A percentile compares a stretch with the other conserved stretches of the same genome.
phyloP scores from a whole-genome alignment of 2,329 filamentous ascomycete genomes.

The Macrophomina tecta region DNA sequence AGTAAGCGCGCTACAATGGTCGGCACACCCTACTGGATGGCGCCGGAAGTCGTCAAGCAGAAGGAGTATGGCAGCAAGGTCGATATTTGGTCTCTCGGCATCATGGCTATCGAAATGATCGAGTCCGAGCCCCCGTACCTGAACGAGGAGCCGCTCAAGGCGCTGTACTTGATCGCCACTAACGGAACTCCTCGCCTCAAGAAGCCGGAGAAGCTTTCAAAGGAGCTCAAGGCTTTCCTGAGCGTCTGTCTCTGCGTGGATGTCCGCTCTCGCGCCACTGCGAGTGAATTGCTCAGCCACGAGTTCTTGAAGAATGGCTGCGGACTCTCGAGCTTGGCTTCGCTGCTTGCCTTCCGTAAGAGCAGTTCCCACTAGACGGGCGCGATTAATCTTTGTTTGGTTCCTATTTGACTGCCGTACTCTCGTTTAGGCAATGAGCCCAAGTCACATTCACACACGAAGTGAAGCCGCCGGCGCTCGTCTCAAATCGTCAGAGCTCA shows the following conservation, averaged over 20 bases:
- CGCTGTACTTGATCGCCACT: conserved; percentile 94
- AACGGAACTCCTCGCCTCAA: conserved; percentile 96
- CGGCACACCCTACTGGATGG: conserved; percentile 99
- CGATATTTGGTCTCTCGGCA: conserved; percentile 97
- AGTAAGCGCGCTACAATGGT: conserved; percentile 99
- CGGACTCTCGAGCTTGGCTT: conserved; percentile 78
- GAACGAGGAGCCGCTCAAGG: conserved; percentile 97
- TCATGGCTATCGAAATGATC: conserved; percentile 99
- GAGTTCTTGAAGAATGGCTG: conserved; percentile 96
- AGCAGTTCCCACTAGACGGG: conserved; percentile 60
- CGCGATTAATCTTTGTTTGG: conserved; percentile 14
- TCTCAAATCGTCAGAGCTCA: neutral
- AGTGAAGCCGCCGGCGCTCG: neutral
- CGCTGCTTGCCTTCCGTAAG: conserved; percentile 83
- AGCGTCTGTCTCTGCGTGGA: conserved; percentile 96
- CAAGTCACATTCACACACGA: neutral
- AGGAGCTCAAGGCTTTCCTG: conserved; percentile 96
- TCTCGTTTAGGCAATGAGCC: neutral
- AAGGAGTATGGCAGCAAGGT: conserved; percentile 99
- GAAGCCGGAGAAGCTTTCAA: conserved; percentile 97
- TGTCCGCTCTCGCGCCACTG: conserved; percentile 90
- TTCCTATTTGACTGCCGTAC: conserved; percentile 23
- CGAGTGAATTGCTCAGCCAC: conserved; percentile 85
- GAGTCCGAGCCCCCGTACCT: conserved; percentile 97
- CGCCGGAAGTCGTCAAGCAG: conserved; percentile 97